These are phyloP conservation scores for Colletotrichum lupini DNA, from an alignment of 2,329 filamentous ascomycete species.

Conservation along the genomic window DNA sequence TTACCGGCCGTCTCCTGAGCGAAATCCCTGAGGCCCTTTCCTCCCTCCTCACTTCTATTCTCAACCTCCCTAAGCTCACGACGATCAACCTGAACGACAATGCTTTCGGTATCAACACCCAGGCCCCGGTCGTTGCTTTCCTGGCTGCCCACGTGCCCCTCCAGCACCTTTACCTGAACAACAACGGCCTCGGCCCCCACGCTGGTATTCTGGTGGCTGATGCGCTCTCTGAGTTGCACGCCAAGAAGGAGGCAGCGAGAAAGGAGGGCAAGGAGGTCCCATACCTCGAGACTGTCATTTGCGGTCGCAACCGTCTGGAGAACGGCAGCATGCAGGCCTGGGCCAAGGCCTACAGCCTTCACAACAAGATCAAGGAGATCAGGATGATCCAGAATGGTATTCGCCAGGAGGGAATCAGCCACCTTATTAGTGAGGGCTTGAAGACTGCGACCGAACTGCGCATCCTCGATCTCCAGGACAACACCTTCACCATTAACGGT, in stretches of 20 bases:
- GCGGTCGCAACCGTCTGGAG: conserved; percentile 94
- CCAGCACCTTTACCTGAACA: conserved; percentile 95
- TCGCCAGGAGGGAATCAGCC: conserved; percentile 88
- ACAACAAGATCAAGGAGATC: conserved; percentile 83
- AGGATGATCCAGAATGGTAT: conserved; percentile 99
- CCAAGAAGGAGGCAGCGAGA: conserved; percentile 83
- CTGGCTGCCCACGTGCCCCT: conserved; percentile 88
- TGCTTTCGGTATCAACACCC: conserved; percentile 95
- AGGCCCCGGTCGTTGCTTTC: conserved; percentile 92
- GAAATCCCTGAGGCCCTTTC: conserved; percentile 94
- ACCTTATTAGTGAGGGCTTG: conserved; percentile 83
- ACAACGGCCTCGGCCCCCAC: conserved; percentile 94
- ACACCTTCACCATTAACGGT: conserved; percentile 89
- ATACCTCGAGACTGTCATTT: conserved; percentile 94
- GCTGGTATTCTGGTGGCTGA: conserved; percentile 91
- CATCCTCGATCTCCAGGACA: conserved; percentile 93
- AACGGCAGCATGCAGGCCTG: conserved; percentile 97
- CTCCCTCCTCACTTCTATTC: conserved; percentile 84
- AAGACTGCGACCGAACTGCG: conserved; percentile 75
- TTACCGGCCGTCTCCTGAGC: conserved; percentile 90
- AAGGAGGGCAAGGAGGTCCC: conserved; percentile 79
- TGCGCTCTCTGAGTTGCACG: conserved; percentile 83
- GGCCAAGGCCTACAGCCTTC: conserved; percentile 87
- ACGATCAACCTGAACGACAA: conserved; percentile 98
- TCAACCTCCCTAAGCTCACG: conserved; percentile 86